These are phyloP conservation scores for Begonia peltatifolia DNA, from an alignment of 306 rosid species.

Conservation along the genomic window DNA sequence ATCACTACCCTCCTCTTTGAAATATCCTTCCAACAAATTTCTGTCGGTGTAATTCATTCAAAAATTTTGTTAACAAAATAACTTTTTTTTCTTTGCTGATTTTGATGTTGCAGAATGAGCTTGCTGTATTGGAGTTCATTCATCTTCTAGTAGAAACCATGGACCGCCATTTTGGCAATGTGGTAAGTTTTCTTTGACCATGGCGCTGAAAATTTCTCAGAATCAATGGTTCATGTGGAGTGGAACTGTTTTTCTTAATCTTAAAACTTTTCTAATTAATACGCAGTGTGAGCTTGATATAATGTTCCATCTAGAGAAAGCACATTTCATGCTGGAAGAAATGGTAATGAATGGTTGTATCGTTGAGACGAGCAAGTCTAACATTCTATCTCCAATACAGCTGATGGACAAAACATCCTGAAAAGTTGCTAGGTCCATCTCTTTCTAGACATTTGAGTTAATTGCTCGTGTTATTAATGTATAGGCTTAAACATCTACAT, in stretches of 20 bases:
- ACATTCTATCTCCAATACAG: conserved; percentile 72
- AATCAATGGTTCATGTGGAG: conserved; percentile 2
- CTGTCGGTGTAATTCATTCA: background rate
- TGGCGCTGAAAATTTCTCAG: background rate
- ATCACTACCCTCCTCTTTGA: background rate
- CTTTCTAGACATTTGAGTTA: background rate
- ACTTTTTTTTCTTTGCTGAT: background rate
- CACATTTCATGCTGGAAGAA: conserved; percentile 96
- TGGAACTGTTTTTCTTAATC: background rate
- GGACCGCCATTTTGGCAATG: conserved; percentile 96
- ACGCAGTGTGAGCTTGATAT: conserved; percentile 93
- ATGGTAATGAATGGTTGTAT: conserved; percentile 95
- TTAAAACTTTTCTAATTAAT: conserved; percentile 4
- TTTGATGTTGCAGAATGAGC: conserved; percentile 59
- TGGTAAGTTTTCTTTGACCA: conserved; percentile 30
- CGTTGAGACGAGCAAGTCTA: conserved; percentile 76
- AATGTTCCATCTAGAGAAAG: no score
- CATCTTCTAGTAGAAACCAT: conserved; percentile 91
- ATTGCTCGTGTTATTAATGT: background rate
- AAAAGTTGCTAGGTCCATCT: conserved; percentile 2
- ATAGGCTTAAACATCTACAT: no score
- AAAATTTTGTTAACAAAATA: background rate
- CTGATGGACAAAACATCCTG: conserved; percentile 67
- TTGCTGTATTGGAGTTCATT: conserved; percentile 85
- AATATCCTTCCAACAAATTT: background rate